Conservation (phyloP, 768 basidiomycete species). For the Termitomyces heimii region DNA sequence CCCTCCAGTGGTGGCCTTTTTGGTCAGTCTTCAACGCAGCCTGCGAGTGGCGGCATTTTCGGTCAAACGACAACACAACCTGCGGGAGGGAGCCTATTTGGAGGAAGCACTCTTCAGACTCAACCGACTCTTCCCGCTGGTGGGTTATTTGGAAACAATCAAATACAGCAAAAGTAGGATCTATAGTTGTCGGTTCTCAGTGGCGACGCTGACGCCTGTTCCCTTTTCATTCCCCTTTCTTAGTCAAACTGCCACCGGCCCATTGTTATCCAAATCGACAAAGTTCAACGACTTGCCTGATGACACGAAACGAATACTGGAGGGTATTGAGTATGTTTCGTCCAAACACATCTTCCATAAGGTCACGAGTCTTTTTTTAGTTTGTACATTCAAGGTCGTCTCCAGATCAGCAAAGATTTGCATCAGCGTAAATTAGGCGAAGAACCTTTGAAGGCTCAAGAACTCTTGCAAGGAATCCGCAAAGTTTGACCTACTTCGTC, state of each 20-base stretch:
- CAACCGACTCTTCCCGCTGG: slow-evolving; percentile 24
- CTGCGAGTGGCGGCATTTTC: slow-evolving; percentile 19
- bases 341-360: background rate
- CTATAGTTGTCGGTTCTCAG: background rate
- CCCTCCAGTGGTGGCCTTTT: slow-evolving; percentile 21
- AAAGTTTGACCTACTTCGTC: slow-evolving; percentile 36
- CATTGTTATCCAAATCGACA: slow-evolving; percentile 49
- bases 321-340: slow-evolving; percentile 59
- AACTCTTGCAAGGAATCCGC: slow-evolving; percentile 58
- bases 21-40: slow-evolving; percentile 16
- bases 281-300: slow-evolving; percentile 85
- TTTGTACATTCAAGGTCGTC: slow-evolving; percentile 65
- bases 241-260: slow-evolving; percentile 20
- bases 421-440: slow-evolving; percentile 72
- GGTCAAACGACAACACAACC: slow-evolving; percentile 19
- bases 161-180: slow-evolving; percentile 23
- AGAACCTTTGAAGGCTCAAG: slow-evolving; percentile 68
- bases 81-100: slow-evolving; percentile 14
- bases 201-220: background rate
- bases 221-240: background rate
- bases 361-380: slow-evolving; percentile 26
- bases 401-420: slow-evolving; percentile 76
- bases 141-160: slow-evolving; percentile 26
- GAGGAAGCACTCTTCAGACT: slow-evolving; percentile 22
- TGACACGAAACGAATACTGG: slow-evolving; percentile 54